phyloP scores from a whole-genome alignment of 116 monocot species.

The Phalaenopsis hybrid region DNA sequence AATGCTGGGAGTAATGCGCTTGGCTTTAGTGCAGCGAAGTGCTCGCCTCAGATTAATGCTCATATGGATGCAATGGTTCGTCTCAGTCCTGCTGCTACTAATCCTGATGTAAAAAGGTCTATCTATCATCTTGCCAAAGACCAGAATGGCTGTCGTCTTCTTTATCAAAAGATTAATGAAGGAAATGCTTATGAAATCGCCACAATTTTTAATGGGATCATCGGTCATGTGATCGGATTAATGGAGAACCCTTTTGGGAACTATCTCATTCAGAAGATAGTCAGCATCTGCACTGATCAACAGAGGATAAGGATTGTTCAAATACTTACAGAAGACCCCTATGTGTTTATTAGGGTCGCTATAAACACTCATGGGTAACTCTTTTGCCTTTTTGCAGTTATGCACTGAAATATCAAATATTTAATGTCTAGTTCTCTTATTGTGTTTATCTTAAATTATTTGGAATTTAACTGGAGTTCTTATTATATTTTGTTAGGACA shows the following conservation, averaged over 20 bases:
- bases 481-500: constrained; percentile 41
- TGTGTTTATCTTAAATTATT: background rate
- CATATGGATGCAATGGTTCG: too few species aligned
- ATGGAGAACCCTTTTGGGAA: constrained; percentile 30
- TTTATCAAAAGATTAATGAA: constrained; percentile 49
- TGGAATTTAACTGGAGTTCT: background rate
- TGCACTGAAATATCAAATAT: too few species aligned
- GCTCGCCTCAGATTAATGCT: too few species aligned
- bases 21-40: background rate
- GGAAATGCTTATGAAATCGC: constrained; percentile 19
- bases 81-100: too few species aligned
- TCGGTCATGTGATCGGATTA: constrained; percentile 22
- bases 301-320: constrained; percentile 34
- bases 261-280: constrained; percentile 38
- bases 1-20: background rate
- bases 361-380: constrained; percentile 51
- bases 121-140: constrained; percentile 50
- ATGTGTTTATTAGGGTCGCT: constrained; percentile 36
- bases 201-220: constrained; percentile 20
- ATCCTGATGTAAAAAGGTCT: background rate
- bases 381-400: too few species aligned
- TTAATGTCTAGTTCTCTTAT: too few species aligned
- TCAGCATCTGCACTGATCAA: constrained; percentile 24
- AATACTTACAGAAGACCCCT: constrained; percentile 27
- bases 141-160: constrained; percentile 47